Conservation (phyloP, 31 red algal species). For the Endocladia muricata region DNA sequence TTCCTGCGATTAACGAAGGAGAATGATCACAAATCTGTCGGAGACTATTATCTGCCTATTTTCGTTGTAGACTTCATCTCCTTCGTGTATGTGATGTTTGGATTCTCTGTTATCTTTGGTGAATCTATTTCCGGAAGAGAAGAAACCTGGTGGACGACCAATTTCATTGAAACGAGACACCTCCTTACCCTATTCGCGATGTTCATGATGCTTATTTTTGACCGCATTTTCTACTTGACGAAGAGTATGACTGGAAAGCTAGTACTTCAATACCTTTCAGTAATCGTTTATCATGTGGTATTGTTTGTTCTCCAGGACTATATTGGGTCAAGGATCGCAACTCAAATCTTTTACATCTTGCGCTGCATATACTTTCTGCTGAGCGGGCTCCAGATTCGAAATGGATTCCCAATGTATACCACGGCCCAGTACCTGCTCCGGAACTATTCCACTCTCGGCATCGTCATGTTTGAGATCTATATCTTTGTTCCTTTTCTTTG, state of each 20-base stretch:
- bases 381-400: constrained; percentile 64
- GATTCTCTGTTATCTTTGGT: constrained; percentile 50
- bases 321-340: constrained; percentile 28
- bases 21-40: constrained; percentile 53
- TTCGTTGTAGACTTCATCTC: constrained; percentile 61
- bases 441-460: constrained; percentile 34
- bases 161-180: constrained; percentile 50
- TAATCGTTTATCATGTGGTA: constrained; percentile 43
- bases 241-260: constrained; percentile 52
- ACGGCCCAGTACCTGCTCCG: constrained; percentile 58
- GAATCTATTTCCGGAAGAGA: background rate
- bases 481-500: constrained; percentile 68
- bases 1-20: constrained; percentile 35
- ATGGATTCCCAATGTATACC: constrained; percentile 68
- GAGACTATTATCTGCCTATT: constrained; percentile 55
- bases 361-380: constrained; percentile 65
- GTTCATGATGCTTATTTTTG: constrained; percentile 40
- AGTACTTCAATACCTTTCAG: constrained; percentile 43
- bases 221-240: constrained; percentile 56
- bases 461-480: constrained; percentile 57
- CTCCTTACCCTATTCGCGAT: constrained; percentile 40
- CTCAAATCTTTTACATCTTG: constrained; percentile 52
- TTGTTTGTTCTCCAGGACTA: constrained; percentile 46
- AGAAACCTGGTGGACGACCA: constrained; percentile 66
- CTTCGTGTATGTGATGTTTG: constrained; percentile 67